Conservation (phyloP, 345 rosid genomes). For the Ailanthus altissimus region DNA sequence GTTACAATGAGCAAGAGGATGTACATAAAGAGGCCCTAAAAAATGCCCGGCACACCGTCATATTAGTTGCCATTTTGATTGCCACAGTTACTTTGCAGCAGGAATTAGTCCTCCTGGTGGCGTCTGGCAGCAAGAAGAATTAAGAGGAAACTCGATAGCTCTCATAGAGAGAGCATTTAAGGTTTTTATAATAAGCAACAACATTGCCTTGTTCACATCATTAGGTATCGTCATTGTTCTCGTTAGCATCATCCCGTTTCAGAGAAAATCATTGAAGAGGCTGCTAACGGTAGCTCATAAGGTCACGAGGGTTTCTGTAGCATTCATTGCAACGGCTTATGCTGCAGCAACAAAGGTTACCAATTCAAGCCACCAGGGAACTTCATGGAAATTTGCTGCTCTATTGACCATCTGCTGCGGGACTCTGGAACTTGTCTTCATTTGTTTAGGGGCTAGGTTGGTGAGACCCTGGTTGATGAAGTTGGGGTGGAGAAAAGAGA, state of each 20-base stretch:
- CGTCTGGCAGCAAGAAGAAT: constrained; percentile 15
- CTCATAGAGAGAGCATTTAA: constrained; percentile 32
- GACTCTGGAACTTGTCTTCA: constrained; percentile 10
- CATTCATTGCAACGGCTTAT: constrained; percentile 40
- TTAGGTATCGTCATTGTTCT: constrained; percentile 35
- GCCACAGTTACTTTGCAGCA: constrained; percentile 30
- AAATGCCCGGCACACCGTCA: constrained; percentile 34
- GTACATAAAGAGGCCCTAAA: constrained; percentile 24
- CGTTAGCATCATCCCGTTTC: constrained; percentile 33
- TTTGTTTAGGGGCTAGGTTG: constrained; percentile 11
- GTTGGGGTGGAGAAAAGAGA: constrained; percentile 16
- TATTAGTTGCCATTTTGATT: constrained; percentile 25
- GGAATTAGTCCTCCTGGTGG: constrained; percentile 33
- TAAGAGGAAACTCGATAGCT: constrained; percentile 24
- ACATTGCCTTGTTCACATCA: constrained; percentile 42
- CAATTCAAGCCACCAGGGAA: constrained; percentile 17
- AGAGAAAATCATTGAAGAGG: constrained; percentile 17
- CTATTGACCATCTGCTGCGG: constrained; percentile 17
- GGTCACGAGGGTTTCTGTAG: constrained; percentile 40
- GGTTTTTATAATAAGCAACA: constrained; percentile 36
- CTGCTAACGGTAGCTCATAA: constrained; percentile 29
- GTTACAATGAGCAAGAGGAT: constrained; percentile 16
- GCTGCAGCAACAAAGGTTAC: constrained; percentile 30
- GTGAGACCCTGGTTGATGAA: constrained; percentile 23
- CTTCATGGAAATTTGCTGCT: constrained; percentile 22